Evolutionary conservation across 1,284 basidiomycete species (phyloP).

Genomic region (Sanguinoderma infundibulare): DNA sequence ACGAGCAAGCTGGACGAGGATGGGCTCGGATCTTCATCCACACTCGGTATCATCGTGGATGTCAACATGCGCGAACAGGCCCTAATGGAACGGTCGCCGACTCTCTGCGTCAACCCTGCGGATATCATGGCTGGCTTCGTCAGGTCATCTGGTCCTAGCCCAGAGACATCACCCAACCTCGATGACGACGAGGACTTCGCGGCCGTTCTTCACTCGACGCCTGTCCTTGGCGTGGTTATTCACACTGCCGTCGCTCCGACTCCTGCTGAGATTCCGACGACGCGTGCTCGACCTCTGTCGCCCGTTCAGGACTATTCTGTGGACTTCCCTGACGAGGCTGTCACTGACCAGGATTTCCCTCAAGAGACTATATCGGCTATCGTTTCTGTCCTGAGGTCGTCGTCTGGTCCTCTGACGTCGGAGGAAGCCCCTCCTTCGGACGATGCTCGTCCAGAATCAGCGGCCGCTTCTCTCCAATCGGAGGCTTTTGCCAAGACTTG

Average conservation of each 20-base stretch:
- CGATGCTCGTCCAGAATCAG: not conserved
- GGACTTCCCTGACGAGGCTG: conserved; percentile 24
- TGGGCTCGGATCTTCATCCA: conserved; percentile 13
- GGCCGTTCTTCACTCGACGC: not conserved
- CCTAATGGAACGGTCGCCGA: conserved; percentile 26
- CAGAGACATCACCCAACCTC: not conserved
- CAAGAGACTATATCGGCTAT: conserved; percentile 34
- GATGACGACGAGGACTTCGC: not conserved
- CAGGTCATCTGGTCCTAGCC: conserved; percentile 8
- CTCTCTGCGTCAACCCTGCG: conserved; percentile 49
- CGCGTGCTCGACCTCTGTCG: not conserved
- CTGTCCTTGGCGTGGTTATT: not conserved
- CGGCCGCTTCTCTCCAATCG: not conserved
- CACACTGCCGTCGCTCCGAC: not conserved
- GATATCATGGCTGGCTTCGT: conserved; percentile 41
- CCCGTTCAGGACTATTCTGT: conserved; percentile 11
- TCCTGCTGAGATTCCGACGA: not conserved
- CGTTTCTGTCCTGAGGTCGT: conserved; percentile 29
- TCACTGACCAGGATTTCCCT: conserved; percentile 20
- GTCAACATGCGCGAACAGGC: conserved; percentile 46
- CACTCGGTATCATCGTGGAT: conserved; percentile 46
- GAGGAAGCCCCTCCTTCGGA: not conserved
- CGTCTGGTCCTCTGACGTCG: conserved; percentile 6
- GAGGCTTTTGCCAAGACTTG: not conserved
- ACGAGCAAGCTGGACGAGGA: not conserved